Base-by-base conservation (phyloP, 2,329 filamentous ascomycete genomes). In the Ambrosiella cleistominuta region DNA sequence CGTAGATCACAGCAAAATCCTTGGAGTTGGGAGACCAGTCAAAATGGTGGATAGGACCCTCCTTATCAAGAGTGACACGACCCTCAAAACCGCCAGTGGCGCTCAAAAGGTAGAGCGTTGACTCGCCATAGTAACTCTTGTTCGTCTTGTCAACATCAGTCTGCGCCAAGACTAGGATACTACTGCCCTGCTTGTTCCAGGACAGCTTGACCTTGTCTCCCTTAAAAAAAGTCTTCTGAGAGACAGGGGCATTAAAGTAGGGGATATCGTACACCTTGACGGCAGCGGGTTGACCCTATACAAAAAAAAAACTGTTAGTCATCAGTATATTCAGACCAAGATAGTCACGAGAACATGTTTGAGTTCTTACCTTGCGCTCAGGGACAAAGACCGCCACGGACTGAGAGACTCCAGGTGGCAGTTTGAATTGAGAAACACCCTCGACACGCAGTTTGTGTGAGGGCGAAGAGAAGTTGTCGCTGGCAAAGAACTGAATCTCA, bases 71-170 rank as follows among this genome's bases (percentile, higher is more conserved):
- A 62, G 86, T 81, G 64, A 98, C 84, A 65, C 93, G 83, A 60
- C 91, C 93, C 70, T 98, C 93, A 66, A 97, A 94, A 53, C 84
- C 82, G 62, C 90, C 91, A 66, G 86, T 94, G 63, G 89, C 86
- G 70, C 88, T 95, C 62, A 98, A 79, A 64, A 98, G 79, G 73
- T 97, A 97, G 68, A 98, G 82, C 63, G 88, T 97, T 8, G 93
- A 97, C 75, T 98, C 93, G 68, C 93, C 93, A 66, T 98, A 98
- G 75, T 98, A 98, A 72, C 88, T 96, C 81, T 97, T 97, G 72
- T 94, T 94, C 60, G 89, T 89, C 74, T 93, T 94, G 73, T 98
- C 93, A 57, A 97, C 93, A 62, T 98, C 93, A 38, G 93, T 98
- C 75, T 97, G 90, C 58, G 93, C 91, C 66, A 98, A 80, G 64